Conservation (phyloP, 1,284 basidiomycete species). For the Stygiomarasmius scandens region DNA sequence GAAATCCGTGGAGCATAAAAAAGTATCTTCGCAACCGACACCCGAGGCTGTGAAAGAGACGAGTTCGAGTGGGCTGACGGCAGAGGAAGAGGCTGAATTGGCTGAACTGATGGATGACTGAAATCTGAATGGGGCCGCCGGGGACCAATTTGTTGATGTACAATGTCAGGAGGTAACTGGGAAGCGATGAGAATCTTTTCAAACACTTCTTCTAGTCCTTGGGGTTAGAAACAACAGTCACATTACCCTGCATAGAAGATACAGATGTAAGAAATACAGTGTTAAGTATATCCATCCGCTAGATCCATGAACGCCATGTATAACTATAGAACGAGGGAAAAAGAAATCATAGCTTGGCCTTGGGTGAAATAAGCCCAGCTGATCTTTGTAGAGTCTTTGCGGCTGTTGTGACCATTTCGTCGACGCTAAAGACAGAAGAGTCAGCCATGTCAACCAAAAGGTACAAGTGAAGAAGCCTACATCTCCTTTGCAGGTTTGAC, state of each 20-base stretch:
- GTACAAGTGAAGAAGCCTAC: conserved; percentile 40
- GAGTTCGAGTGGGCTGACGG: conserved; percentile 50
- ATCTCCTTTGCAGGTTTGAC: conserved; percentile 83
- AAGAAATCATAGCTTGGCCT: conserved; percentile 25
- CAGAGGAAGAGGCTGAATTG: conserved; percentile 80
- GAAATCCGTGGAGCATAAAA: conserved; percentile 24
- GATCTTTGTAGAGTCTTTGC: conserved; percentile 26
- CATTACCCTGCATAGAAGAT: too few relatives aligned
- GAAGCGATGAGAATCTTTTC: too few relatives aligned
- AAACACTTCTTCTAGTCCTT: too few relatives aligned
- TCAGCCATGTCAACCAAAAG: neutral
- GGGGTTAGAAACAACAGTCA: too few relatives aligned
- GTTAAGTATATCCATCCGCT: too few relatives aligned
- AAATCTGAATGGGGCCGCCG: too few relatives aligned
- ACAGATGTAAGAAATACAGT: too few relatives aligned
- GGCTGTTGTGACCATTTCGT: conserved; percentile 28
- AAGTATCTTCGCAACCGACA: neutral
- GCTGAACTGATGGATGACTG: conserved; percentile 73
- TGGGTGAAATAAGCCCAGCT: conserved; percentile 19
- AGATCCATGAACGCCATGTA: neutral
- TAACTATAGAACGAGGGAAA: neutral
- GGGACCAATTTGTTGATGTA: too few relatives aligned
- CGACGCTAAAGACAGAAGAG: conserved; percentile 20
- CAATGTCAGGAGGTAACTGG: too few relatives aligned
- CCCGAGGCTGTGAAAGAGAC: conserved; percentile 23